Evolutionary conservation across 352 stramenopile genomes (phyloP), one percentile per base, ranked within the genome.

Genomic region (Globisporangium uncinulatum): DNA sequence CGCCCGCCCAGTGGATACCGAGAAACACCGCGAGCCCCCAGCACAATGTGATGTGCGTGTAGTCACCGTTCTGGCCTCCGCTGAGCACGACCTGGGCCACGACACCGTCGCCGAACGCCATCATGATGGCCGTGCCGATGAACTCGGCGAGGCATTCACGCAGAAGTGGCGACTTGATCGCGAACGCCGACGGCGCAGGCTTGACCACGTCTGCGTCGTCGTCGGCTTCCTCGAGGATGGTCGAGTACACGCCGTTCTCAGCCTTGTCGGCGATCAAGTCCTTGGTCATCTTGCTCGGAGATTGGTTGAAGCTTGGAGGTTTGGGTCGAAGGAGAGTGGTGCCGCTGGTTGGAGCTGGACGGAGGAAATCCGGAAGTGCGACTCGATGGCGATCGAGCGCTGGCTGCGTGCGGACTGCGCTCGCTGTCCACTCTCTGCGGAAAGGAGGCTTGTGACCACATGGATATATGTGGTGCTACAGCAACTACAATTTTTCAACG

Each of bases 111-210:
- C 79, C 79, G 60, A 89, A 87, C 17, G 69, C 46, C 57, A 89
- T 69, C 37, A 89, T 59, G 21, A 87, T 63, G 44, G 84, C 65
- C 7, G 73, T 83, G 53, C 72, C 74, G 41, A 89, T 66, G 63
- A 84, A 86, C 57, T 87, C 79, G 43, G 74, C 76, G 24, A 87
- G 36, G 45, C 79, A 87, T 58, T 89, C 76, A 20, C 79, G 79
- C 10, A 82, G 17, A n/a, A 84, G 57, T 36, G 68, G 44, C n/a
- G 31, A 61, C 55, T 66, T 64, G 36, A 62, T 34, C n/a, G 42
- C 59, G 21, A 60, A 63, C 24, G 31, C 31, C 34, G 34, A 39
- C 34, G 34, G 34, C 10, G 34, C 34, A 13, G 34, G 7, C 34
- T 39, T 39, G 7, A 13, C 34, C 34, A 39, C 10, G 10, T 8